A percentile compares a stretch with the other conserved stretches of the same genome.
Conservation (phyloP, 352 stramenopile species). For the Aphanomyces invadans region DNA sequence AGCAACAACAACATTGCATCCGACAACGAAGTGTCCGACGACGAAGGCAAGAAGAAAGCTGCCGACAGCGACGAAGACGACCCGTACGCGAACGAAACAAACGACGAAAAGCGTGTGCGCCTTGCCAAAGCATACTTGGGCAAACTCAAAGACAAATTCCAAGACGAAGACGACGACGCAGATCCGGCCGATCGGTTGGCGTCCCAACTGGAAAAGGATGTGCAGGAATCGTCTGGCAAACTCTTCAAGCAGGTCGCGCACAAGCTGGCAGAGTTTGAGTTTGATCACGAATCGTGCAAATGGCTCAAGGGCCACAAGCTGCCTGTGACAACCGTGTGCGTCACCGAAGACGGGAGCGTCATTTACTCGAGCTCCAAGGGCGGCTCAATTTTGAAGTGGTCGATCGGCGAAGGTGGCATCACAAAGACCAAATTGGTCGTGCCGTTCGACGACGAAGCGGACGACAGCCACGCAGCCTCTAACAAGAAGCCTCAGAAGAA, state of each 20-base stretch:
- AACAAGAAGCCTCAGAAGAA: slow-evolving; percentile 34
- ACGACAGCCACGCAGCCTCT: slow-evolving; percentile 36
- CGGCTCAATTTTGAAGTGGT: slow-evolving; percentile 86
- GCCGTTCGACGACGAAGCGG: slow-evolving; percentile 52
- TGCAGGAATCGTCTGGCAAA: slow-evolving; percentile 78
- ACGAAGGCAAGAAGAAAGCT: slow-evolving; percentile 23
- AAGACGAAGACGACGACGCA: slow-evolving; percentile 56
- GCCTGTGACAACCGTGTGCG: slow-evolving; percentile 81
- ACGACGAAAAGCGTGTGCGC: slow-evolving; percentile 82
- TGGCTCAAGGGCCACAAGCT: slow-evolving; percentile 71
- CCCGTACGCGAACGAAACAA: slow-evolving; percentile 51
- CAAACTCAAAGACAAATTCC: slow-evolving; percentile 58
- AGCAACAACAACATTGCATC: slow-evolving; percentile 55
- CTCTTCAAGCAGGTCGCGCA: slow-evolving; percentile 79
- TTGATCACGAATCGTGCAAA: slow-evolving; percentile 66
- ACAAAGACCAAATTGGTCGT: slow-evolving; percentile 61
- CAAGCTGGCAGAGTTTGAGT: slow-evolving; percentile 76
- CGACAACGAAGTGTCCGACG: slow-evolving; percentile 55
- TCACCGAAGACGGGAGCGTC: slow-evolving; percentile 82
- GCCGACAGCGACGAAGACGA: slow-evolving; percentile 45
- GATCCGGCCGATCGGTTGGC: slow-evolving; percentile 49
- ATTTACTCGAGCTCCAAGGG: slow-evolving; percentile 91
- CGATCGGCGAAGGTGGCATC: slow-evolving; percentile 63
- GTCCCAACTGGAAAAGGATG: slow-evolving; percentile 73
- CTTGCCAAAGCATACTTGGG: slow-evolving; percentile 83